These are phyloP conservation scores for Backusella liffmaniae DNA, from an alignment of 192 early-diverging fungal genomes.

Conservation along the genomic window DNA sequence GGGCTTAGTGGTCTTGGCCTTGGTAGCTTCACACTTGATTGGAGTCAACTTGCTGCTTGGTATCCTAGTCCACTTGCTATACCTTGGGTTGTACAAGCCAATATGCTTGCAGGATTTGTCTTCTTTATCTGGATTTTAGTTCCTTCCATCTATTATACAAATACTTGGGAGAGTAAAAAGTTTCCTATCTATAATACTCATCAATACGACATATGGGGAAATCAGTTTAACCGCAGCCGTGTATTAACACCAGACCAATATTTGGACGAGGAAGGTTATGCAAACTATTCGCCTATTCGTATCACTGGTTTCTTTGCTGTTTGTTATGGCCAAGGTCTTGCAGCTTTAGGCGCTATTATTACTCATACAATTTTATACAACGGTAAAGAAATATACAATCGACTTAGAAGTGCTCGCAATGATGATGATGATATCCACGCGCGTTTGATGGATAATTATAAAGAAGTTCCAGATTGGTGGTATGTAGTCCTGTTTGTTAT, in stretches of 20 bases:
- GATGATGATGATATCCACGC: constrained; percentile 72
- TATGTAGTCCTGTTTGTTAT: constrained; percentile 59
- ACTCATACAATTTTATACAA: constrained; percentile 63
- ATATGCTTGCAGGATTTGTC: constrained; percentile 70
- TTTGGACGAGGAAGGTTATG: constrained; percentile 57
- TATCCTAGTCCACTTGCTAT: constrained; percentile 61
- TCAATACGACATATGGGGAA: constrained; percentile 55
- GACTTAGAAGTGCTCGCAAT: constrained; percentile 56
- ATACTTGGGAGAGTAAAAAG: constrained; percentile 48
- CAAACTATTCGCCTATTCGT: constrained; percentile 58
- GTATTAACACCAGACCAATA: constrained; percentile 55
- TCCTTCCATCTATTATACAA: constrained; percentile 70
- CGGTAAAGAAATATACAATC: constrained; percentile 63
- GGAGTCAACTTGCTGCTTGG: constrained; percentile 66
- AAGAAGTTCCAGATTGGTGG: constrained; percentile 79
- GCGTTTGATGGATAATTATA: constrained; percentile 71
- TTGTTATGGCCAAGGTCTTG: constrained; percentile 68
- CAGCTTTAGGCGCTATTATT: constrained; percentile 64
- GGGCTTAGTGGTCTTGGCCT: constrained; percentile 67
- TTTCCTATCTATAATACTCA: constrained; percentile 70
- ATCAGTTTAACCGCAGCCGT: constrained; percentile 52
- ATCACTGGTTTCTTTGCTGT: constrained; percentile 67
- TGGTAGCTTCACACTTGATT: constrained; percentile 71
- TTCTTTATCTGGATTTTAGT: constrained; percentile 74
- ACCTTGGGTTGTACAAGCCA: constrained; percentile 71